Evolutionary conservation across 2,329 filamentous ascomycete species (phyloP), one percentile per base, ranked within the genome.

Genomic region (Leptosphaerulina australis): DNA sequence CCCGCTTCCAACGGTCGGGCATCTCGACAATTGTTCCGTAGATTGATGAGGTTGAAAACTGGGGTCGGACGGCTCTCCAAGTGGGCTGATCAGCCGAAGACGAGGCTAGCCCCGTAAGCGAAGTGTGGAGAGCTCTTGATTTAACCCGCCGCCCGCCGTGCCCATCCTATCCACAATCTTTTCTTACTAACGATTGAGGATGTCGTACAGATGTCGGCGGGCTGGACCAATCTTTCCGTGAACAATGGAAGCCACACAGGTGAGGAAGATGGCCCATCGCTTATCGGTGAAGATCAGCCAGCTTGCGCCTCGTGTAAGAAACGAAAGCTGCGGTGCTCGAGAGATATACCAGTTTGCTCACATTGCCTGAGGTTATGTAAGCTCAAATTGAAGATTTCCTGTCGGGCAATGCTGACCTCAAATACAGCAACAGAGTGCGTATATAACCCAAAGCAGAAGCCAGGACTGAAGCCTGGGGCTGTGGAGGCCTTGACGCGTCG

Each of bases 201-300:
- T 59, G 58, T 58, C 46, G 61, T 47, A 58, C 58, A 61, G 55
- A 71, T 71, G 67, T 64, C 64, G 54, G 56, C 60, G 50, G 57
- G 58, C 43, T 70, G 66, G 67, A 65, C 59, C 37, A 69, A 69
- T 64, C 68, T 68, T 51, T 68, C 67, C 55, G 51, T 64, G 33
- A 55, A 56, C 44, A 53, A 50, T 44, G 59, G 63, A 18, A 61
- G 58, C 49, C 59, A 63, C 37, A 47, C 44, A 29, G 61, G 58
- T 18, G 66, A 66, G 17, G 63, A 65, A 4, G 66, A 66, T 8
- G 59, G 56, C n/a, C 59, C 57, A 15, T 45, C 59, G 31, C 57
- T 57, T 11, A 58, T 65, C n/a, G 54, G 53, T 14, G 66, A 67
- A 17, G 68, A 69, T 40, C 51, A 55, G 30, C 67, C 68, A 26